Evolutionary conservation across 371 early-diverging fungal species (phyloP).

Genomic region (Haplosporangium sp.): DNA sequence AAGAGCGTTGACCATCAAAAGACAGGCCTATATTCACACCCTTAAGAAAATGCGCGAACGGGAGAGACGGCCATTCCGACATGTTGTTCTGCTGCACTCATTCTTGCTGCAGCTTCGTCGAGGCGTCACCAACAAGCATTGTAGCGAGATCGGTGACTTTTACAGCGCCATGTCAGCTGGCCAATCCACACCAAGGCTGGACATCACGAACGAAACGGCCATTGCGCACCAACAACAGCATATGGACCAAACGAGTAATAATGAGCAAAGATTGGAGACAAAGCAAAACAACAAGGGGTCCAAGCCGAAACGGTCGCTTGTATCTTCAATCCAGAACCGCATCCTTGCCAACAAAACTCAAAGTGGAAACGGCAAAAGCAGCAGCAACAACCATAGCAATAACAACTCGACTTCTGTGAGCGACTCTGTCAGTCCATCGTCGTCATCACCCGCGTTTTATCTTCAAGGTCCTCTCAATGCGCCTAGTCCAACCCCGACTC

Average conservation of each 20-base stretch:
- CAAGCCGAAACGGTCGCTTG: constrained; percentile 21
- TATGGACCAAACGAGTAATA: constrained; percentile 1
- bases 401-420: neutral
- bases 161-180: constrained; percentile 32
- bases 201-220: constrained; percentile 10
- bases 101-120: constrained; percentile 31
- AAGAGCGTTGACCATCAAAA: constrained; percentile 26
- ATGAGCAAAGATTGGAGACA: neutral
- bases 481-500: neutral
- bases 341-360: constrained; percentile 14
- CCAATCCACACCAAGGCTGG: constrained; percentile 26
- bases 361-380: neutral
- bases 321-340: constrained; percentile 31
- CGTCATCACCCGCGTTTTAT: neutral
- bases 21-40: constrained; percentile 39
- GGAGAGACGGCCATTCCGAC: constrained; percentile 33
- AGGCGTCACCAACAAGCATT: constrained; percentile 26
- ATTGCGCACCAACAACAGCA: constrained; percentile 20
- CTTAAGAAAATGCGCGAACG: constrained; percentile 39
- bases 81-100: constrained; percentile 29
- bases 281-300: constrained; percentile 7
- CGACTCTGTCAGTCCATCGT: neutral
- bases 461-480: neutral
- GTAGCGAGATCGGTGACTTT: constrained; percentile 37
- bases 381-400: neutral